Conservation (phyloP, 2,329 filamentous ascomycete species). For the Xylaria sp. region DNA sequence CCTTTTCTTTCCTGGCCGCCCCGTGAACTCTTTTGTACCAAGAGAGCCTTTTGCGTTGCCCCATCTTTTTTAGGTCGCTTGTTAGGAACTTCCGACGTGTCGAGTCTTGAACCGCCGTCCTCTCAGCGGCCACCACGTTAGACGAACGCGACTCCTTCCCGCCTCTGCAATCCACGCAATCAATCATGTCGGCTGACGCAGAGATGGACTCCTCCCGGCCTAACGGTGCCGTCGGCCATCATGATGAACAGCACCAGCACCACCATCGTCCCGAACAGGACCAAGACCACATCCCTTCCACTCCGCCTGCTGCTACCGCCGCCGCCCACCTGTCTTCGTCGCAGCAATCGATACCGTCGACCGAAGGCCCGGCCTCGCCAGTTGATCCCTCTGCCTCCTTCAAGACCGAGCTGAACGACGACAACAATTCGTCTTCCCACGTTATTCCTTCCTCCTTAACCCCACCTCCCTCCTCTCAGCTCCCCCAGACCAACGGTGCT, state of each 20-base stretch:
- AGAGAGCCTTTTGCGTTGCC: conserved; percentile 11
- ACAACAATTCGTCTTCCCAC: conserved; percentile 43
- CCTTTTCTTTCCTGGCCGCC: not conserved
- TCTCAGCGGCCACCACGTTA: not conserved
- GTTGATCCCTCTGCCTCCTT: conserved; percentile 53
- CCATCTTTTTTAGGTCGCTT: not conserved
- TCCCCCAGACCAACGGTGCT: conserved; percentile 38
- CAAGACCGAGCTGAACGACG: conserved; percentile 54
- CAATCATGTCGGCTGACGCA: conserved; percentile 42
- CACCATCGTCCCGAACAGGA: not conserved
- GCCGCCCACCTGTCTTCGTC: conserved; percentile 40
- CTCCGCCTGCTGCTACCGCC: conserved; percentile 27
- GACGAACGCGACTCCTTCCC: no score
- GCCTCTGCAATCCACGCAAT: conserved; percentile 1
- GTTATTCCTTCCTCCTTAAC: conserved; percentile 62
- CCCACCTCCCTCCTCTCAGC: conserved; percentile 59
- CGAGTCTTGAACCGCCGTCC: conserved; percentile 1
- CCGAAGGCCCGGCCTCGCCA: conserved; percentile 58
- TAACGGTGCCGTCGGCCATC: conserved; percentile 30
- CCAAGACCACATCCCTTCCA: conserved; percentile 29
- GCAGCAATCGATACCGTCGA: conserved; percentile 60
- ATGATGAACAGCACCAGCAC: conserved; percentile 12
- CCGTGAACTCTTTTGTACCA: conserved; percentile 11
- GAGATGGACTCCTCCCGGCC: conserved; percentile 39
- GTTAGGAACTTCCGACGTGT: not conserved